A percentile compares a stretch with the other conserved stretches of the same genome.
Evolutionary conservation across 768 basidiomycete species (phyloP).

Genomic region (Pleurotus citrinopileatus): DNA sequence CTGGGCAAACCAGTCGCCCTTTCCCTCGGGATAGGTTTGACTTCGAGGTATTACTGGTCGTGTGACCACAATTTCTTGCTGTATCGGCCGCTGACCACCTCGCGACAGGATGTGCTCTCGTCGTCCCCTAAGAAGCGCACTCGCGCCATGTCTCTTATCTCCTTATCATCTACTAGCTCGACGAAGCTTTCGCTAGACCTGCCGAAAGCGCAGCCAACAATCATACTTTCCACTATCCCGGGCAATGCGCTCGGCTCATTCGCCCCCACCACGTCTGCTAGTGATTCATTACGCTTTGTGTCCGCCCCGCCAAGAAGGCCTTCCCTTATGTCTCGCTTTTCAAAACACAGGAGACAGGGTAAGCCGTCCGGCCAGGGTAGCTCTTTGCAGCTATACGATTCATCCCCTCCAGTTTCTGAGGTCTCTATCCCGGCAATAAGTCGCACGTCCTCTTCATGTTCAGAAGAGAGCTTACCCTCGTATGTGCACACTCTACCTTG

Average conservation of each 20-base stretch:
- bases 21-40: not conserved
- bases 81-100: slow-evolving; percentile 14
- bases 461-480: slow-evolving; percentile 9
- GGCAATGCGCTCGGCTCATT: slow-evolving; percentile 36
- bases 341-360: slow-evolving; percentile 1
- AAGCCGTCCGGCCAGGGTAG: not conserved
- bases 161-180: slow-evolving; percentile 17
- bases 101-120: slow-evolving; percentile 64
- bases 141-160: slow-evolving; percentile 22
- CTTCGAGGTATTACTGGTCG: slow-evolving; percentile 9
- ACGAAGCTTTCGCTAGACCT: slow-evolving; percentile 20
- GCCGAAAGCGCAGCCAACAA: slow-evolving; percentile 18
- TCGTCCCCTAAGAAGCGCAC: slow-evolving; percentile 55
- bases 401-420: not conserved
- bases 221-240: slow-evolving; percentile 20
- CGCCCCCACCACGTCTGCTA: slow-evolving; percentile 33
- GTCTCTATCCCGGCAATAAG: slow-evolving; percentile 33
- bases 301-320: not conserved
- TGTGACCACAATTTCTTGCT: not conserved
- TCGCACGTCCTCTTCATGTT: slow-evolving; percentile 32
- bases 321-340: not conserved
- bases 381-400: not conserved
- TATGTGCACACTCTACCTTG: not conserved
- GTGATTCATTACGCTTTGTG: slow-evolving; percentile 21
- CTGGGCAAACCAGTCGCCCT: not conserved